A percentile compares a stretch with the other conserved stretches of the same genome.
Conservation (phyloP, 225 moss, liverwort and hornwort species). For the Ulota crispa region DNA sequence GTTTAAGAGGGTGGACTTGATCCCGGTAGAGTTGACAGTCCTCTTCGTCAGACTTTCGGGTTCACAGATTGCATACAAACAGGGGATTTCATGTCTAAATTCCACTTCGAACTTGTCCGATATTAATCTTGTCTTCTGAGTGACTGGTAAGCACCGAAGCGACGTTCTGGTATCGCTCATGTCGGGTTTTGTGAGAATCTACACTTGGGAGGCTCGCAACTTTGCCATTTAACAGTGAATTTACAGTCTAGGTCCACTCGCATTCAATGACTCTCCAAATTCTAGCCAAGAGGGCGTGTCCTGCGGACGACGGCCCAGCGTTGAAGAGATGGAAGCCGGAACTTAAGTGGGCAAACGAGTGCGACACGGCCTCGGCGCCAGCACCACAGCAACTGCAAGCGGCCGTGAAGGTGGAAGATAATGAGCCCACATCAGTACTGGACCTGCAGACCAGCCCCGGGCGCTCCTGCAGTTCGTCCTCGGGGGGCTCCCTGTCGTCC, state of each 20-base stretch:
- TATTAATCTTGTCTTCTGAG: background rate
- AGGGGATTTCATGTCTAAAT: background rate
- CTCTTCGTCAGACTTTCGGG: background rate
- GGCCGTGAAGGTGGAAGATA: constrained; percentile 24
- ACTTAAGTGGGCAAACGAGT: constrained; percentile 6
- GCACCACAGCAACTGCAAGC: background rate
- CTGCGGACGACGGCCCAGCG: background rate
- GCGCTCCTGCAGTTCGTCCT: constrained; percentile 42
- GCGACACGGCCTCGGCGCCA: background rate
- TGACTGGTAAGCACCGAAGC: background rate
- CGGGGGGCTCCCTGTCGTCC: constrained; percentile 29
- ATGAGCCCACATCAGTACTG: constrained; percentile 53
- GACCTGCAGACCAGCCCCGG: constrained; percentile 59
- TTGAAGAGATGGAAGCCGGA: constrained; percentile 46
- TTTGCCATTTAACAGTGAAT: constrained; percentile 52
- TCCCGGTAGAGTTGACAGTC: background rate
- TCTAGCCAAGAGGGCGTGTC: constrained; percentile 22
- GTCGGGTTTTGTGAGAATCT: constrained; percentile 56
- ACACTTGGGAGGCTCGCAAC: constrained; percentile 59
- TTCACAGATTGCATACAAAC: background rate
- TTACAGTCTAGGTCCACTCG: background rate
- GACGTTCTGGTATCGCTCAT: constrained; percentile 31
- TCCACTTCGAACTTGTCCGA: background rate
- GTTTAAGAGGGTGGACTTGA: background rate
- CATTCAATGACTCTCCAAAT: constrained; percentile 38